Percentiles rank a stretch among this genome's conserved stretches.
These are phyloP conservation scores for Penicillium sp. DNA, from an alignment of 2,329 filamentous ascomycete genomes.

Conservation along the genomic window DNA sequence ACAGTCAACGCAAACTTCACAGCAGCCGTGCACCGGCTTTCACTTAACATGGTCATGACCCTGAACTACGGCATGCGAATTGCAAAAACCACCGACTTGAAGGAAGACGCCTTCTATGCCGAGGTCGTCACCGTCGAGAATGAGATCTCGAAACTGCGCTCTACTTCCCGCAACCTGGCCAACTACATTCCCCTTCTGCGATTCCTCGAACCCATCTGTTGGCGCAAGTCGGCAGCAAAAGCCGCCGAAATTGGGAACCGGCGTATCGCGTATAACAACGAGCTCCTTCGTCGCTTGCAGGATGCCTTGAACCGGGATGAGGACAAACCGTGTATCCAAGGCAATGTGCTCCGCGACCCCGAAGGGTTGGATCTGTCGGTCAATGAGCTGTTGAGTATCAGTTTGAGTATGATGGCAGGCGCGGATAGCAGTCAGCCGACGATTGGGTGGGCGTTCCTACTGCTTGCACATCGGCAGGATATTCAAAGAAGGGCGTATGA, in stretches of 20 bases:
- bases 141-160: slow-evolving; percentile 2
- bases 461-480: slow-evolving; percentile 6
- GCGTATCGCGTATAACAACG: neutral
- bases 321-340: slow-evolving; percentile 7
- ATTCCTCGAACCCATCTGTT: slow-evolving; percentile 3
- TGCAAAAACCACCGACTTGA: slow-evolving; percentile 1
- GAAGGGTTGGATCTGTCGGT: neutral
- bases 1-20: neutral
- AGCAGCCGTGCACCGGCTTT: neutral
- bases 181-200: slow-evolving; percentile 13
- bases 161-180: slow-evolving; percentile 8
- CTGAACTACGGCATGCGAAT: neutral
- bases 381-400: slow-evolving; percentile 2
- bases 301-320: neutral
- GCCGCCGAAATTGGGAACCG: neutral
- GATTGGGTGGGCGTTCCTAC: slow-evolving; percentile 6
- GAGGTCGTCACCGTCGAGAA: slow-evolving; percentile 8
- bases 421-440: slow-evolving; percentile 2
- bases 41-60: neutral
- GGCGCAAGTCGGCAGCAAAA: neutral
- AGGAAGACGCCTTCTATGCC: slow-evolving; percentile 6
- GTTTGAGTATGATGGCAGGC: slow-evolving; percentile 12
- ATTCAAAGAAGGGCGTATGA: neutral
- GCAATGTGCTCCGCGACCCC: neutral
- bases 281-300: neutral